phyloP scores from a whole-genome alignment of 148 eudicot genomes.

The Oxyria digyna region DNA sequence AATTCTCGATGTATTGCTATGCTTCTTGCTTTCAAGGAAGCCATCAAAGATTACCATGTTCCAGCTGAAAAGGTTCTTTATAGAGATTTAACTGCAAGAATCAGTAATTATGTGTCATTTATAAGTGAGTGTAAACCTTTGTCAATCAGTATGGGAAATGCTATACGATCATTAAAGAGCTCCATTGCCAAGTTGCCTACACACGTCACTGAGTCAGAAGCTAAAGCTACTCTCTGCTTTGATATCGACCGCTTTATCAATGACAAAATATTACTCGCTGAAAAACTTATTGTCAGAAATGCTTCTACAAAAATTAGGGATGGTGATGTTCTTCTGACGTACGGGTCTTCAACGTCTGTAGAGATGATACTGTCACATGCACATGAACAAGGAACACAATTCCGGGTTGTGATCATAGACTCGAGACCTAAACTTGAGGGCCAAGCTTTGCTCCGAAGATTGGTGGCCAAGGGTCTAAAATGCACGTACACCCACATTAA shows the following conservation, averaged over 20 bases:
- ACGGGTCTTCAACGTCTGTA: constrained; percentile 59
- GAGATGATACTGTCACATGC: constrained; percentile 71
- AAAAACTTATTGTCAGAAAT: constrained; percentile 54
- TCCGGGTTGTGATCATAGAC: constrained; percentile 86
- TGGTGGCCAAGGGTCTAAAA: constrained; percentile 57
- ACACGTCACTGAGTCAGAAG: constrained; percentile 51
- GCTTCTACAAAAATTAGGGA: constrained; percentile 68
- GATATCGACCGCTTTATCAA: constrained; percentile 57
- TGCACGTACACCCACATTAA: constrained; percentile 91
- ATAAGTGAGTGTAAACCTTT: constrained; percentile 80
- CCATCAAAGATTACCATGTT: constrained; percentile 60
- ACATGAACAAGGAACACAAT: constrained; percentile 59
- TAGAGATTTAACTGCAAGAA: constrained; percentile 68
- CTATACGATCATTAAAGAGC: constrained; percentile 57
- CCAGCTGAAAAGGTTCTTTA: constrained; percentile 55
- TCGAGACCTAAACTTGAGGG: constrained; percentile 91
- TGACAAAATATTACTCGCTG: constrained; percentile 75
- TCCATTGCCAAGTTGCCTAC: constrained; percentile 49
- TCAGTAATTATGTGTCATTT: constrained; percentile 64
- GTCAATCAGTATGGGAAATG: constrained; percentile 95
- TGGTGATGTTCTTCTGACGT: constrained; percentile 78
- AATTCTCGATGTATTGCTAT: constrained; percentile 79
- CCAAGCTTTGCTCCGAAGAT: constrained; percentile 51
- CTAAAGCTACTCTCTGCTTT: constrained; percentile 44
- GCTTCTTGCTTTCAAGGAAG: constrained; percentile 76